phyloP scores from a whole-genome alignment of 2,329 filamentous ascomycete genomes.

The Chalaropsis thielavioides region DNA sequence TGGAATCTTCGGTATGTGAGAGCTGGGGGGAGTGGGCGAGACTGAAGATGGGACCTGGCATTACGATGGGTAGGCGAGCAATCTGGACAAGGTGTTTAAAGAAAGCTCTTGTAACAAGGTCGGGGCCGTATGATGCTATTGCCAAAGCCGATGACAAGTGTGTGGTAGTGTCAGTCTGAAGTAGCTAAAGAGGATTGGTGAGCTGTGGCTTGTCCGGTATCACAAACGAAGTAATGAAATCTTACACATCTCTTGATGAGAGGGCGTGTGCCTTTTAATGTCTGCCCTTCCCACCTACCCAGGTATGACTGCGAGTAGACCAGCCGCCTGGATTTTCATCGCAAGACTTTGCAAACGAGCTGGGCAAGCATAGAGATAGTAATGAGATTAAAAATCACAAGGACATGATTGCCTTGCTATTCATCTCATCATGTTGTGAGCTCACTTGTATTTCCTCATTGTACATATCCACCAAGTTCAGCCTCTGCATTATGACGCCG shows the following conservation, averaged over 20 bases:
- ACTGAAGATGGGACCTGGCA: not conserved
- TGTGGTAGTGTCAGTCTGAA: not conserved
- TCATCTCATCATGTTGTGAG: too few relatives aligned
- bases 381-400: not conserved
- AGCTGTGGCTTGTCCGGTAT: not conserved
- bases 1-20: not conserved
- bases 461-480: too few relatives aligned
- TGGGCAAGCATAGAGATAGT: not conserved
- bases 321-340: not conserved
- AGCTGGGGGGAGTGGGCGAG: not conserved
- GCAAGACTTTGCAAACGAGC: not conserved
- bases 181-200: not conserved
- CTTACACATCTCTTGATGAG: too few relatives aligned
- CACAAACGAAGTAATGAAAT: not conserved
- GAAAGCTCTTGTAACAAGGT: too few relatives aligned
- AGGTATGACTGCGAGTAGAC: not conserved
- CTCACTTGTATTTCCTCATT: too few relatives aligned
- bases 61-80: not conserved
- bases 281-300: not conserved
- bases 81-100: not conserved
- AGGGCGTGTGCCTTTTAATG: too few relatives aligned
- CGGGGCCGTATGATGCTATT: not conserved
- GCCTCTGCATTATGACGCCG: too few relatives aligned
- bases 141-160: not conserved
- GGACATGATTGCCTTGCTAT: too few relatives aligned